Base-by-base conservation (phyloP, 1,284 basidiomycete genomes). In the Ustilago lituana region DNA sequence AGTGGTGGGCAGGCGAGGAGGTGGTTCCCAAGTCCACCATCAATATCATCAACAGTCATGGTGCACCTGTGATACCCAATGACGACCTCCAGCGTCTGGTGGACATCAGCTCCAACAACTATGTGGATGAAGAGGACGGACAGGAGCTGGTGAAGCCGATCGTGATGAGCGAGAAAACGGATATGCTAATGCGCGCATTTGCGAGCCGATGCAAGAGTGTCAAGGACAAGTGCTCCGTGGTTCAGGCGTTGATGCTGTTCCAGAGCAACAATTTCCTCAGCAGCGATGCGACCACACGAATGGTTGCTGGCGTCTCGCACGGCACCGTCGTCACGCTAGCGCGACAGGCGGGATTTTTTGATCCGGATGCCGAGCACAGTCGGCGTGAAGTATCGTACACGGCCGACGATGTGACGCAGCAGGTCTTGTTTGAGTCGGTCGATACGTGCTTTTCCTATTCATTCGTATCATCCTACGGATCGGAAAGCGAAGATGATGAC, bases 1-100 rank as follows among this genome's bases (percentile, higher is more conserved):
- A 60, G 32, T 78, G 76, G 76, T 78, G 74, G 74, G 74, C 62
- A 3, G 76, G 76, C 33, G 68, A 74, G 43, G 76, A 78, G 54
- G 76, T 74, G 26, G 63, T 78, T 19, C 67, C 67, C 23, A 55
- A 58, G 52, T 60, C 66, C 35, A 46, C 57, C 19, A 48, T 65
- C 38, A 43, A 60, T 43, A 50, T 64, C 32, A 57, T 66, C 54
- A 59, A 66, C 60, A 55, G 58, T 23, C 47, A 54, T 22, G 43
- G 24, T 38, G 37, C 33, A 9, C 36, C 45, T 6, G 54, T n/a
- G n/a, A n/a, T 51, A n/a, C 37, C 49, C 19, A 29, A 12, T 26
- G 27, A 36, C 11, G 45, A 20, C 5, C 12, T 59, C 23, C 32
- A 45, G 35, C 53, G 54, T 11, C 19, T 52, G 17, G 49, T 46